These are phyloP conservation scores for Daldinia grandis DNA, from an alignment of 495 filamentous ascomycete species.

Conservation along the genomic window DNA sequence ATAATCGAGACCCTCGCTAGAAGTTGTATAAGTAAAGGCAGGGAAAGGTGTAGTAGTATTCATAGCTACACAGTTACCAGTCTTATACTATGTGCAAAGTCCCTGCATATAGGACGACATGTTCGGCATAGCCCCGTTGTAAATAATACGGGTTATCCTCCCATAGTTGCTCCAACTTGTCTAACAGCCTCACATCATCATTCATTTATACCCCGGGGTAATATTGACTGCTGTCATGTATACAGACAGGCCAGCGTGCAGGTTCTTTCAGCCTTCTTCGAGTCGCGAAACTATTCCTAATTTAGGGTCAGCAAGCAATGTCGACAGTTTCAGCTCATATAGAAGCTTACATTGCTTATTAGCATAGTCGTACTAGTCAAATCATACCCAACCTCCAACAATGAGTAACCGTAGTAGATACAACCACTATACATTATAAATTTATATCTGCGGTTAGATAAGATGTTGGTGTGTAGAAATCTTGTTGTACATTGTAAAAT, in stretches of 20 bases:
- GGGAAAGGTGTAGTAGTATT: background rate
- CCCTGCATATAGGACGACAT: conserved; percentile 7
- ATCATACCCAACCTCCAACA: background rate
- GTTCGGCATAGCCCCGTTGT: background rate
- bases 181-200: conserved; percentile 3
- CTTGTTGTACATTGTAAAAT: no score
- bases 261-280: background rate
- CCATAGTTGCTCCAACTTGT: background rate
- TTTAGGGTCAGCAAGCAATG: background rate
- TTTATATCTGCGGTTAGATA: background rate
- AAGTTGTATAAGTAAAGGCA: background rate
- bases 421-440: background rate
- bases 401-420: background rate
- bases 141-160: background rate
- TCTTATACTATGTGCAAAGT: background rate
- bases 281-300: background rate
- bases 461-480: no score
- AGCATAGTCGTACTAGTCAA: background rate
- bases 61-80: background rate
- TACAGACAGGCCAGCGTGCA: background rate
- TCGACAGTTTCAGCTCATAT: no score
- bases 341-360: background rate
- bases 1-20: background rate
- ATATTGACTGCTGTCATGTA: background rate
- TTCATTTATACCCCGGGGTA: background rate